Percentiles rank a stretch among this genome's conserved stretches.
These are phyloP conservation scores for Posidonia oceanica DNA, from an alignment of 116 monocot genomes.

Conservation along the genomic window DNA sequence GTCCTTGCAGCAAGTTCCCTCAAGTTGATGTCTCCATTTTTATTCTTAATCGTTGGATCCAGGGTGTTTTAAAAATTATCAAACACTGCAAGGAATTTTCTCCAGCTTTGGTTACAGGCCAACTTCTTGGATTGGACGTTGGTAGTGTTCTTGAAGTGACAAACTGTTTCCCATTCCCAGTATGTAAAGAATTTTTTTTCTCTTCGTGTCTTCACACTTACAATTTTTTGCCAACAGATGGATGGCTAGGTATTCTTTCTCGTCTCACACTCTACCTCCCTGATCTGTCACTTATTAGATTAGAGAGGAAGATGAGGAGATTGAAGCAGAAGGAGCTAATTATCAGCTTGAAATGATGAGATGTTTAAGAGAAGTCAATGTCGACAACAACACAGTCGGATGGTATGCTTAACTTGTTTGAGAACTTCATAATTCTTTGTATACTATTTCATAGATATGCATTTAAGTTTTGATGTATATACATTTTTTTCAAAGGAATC, in stretches of 20 bases:
- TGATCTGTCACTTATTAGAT: slow-evolving; percentile 24
- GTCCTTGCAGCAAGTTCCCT: not conserved
- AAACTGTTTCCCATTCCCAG: slow-evolving; percentile 96
- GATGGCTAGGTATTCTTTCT: not conserved
- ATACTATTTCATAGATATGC: too few species aligned
- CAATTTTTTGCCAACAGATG: not conserved
- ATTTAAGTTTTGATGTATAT: too few species aligned
- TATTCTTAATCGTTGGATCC: slow-evolving; percentile 1
- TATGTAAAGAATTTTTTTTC: slow-evolving; percentile 14
- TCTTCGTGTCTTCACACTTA: too few species aligned
- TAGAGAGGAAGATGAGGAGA: slow-evolving; percentile 89
- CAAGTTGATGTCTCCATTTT: too few species aligned
- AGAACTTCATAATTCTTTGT: not conserved
- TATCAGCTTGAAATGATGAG: slow-evolving; percentile 99
- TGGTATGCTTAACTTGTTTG: slow-evolving; percentile 39
- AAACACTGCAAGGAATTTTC: slow-evolving; percentile 97
- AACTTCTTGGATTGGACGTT: slow-evolving; percentile 95
- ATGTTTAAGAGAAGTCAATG: slow-evolving; percentile 90
- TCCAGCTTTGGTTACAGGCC: slow-evolving; percentile 85
- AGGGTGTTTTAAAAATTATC: slow-evolving; percentile 89
- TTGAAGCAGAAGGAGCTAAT: slow-evolving; percentile 94
- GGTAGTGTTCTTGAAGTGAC: slow-evolving; percentile 95
- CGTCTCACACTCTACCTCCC: not conserved
- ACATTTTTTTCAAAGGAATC: too few species aligned
- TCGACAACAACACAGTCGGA: slow-evolving; percentile 97